Base-by-base conservation (phyloP, 306 rosid species). In the Canavalia ensiformis region DNA sequence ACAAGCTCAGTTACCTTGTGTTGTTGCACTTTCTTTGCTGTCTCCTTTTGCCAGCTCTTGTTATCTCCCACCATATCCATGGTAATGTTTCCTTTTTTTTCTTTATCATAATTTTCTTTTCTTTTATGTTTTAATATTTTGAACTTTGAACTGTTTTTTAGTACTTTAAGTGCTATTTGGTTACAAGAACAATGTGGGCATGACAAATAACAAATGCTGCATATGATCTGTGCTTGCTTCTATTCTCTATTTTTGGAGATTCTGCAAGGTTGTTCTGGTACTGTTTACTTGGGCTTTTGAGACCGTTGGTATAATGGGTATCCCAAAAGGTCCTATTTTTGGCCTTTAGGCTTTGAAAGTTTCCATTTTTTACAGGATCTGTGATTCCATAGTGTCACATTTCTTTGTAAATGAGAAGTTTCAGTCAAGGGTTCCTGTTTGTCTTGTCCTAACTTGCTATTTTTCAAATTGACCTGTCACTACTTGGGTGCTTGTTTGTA, bases 41-140 rank as follows among this genome's bases (percentile, higher is more conserved):
- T 82, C 82, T 94, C 9, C 81, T 89, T 25, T 82, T 75, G 13
- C 84, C 91, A 18, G 70, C 86, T 86, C 86, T 78, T 84, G 98
- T 91, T 83, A 82, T 75, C 92, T 88, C 97, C 79, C 92, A 85
- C 84, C 91, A 87, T 81, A 51, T 72, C 67, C 97, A 91, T 76
- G 98, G 97, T 95, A 91, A 67, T 55, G n/a, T n/a, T 79, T 1
- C 18, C 0, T 55, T 45, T 6, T 30, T 80, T 46, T 3, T n/a
- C 9, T 62, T 33, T 70, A 5, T 29, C 42, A 4, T 13, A 41
- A 51, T 10, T 66, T 5, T 71, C 46, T 50, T 55, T 25, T 3
- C 41, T 62, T 34, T 34, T 63, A 6, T 51, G 25, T 11, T 51
- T 2, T 41, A 6, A 29, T 50, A 2, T 45, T 41, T 5, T 11